phyloP scores from a whole-genome alignment of 2,329 filamentous ascomycete genomes.

The Trichoderma asperellum region DNA sequence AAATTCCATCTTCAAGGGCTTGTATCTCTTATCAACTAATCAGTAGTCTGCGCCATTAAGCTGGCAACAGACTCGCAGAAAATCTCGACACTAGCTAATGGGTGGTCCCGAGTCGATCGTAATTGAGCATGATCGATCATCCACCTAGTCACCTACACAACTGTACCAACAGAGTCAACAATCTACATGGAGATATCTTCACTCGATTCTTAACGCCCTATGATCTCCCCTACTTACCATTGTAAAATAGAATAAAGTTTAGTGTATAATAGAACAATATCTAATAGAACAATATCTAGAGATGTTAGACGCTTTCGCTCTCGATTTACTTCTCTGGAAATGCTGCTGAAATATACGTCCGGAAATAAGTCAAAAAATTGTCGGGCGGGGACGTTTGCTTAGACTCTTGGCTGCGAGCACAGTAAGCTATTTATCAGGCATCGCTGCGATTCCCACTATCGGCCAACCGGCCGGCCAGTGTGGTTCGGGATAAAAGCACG shows the following conservation, averaged over 20 bases:
- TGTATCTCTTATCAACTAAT: conserved; percentile 23
- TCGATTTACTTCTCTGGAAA: background rate
- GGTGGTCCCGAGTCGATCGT: background rate
- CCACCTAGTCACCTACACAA: background rate
- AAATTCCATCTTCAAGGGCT: conserved; percentile 19
- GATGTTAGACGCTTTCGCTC: background rate
- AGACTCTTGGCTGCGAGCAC: background rate
- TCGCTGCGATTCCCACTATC: too few species aligned
- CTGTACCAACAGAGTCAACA: background rate
- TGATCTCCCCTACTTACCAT: background rate
- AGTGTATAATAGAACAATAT: background rate
- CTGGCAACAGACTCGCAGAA: background rate
- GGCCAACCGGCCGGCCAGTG: background rate
- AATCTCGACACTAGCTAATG: background rate
- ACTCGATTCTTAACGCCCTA: background rate
- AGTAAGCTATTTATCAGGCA: background rate
- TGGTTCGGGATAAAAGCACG: conserved; percentile 6
- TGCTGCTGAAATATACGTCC: background rate
- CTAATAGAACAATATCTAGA: background rate
- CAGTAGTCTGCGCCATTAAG: background rate
- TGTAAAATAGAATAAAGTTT: background rate
- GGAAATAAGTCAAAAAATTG: background rate
- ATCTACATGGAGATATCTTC: background rate
- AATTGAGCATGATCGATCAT: too few species aligned
- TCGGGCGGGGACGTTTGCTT: background rate